These are phyloP conservation scores for Scutellaria baicalensis DNA, from an alignment of 257 asterid genomes.

Conservation along the genomic window DNA sequence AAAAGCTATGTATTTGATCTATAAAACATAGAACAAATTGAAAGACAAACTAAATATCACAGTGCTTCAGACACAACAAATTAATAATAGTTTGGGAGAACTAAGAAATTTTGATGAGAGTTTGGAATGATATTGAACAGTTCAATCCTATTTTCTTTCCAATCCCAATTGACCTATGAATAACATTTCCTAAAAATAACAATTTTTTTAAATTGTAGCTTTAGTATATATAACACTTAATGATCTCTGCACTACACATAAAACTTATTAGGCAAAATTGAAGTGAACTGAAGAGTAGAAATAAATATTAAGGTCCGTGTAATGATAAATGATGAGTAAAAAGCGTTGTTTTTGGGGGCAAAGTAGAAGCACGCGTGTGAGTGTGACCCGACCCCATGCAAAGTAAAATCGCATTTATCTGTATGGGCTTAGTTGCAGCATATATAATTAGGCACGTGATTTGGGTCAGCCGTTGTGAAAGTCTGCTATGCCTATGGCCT, in stretches of 20 bases:
- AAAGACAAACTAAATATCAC: too few species aligned
- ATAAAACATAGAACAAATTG: too few species aligned
- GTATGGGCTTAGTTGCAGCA: not conserved
- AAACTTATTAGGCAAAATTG: not conserved
- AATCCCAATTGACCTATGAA: too few species aligned
- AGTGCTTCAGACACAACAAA: too few species aligned
- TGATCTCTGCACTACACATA: not conserved
- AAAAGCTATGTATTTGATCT: too few species aligned
- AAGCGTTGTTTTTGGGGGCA: not conserved
- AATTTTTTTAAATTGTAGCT: too few species aligned
- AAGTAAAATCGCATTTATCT: not conserved
- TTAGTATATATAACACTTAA: too few species aligned
- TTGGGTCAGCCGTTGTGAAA: constrained; percentile 7
- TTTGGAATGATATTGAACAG: too few species aligned
- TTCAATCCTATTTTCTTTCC: too few species aligned
- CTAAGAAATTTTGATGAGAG: too few species aligned
- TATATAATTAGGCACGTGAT: constrained; percentile 19
- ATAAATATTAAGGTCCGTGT: not conserved
- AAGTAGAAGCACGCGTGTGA: constrained; percentile 6
- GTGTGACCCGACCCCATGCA: constrained; percentile 10
- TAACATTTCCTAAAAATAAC: too few species aligned
- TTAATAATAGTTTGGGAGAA: too few species aligned
- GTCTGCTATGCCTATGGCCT: not conserved
- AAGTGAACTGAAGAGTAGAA: not conserved
- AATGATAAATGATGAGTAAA: not conserved